Evolutionary conservation across 2,329 filamentous ascomycete genomes (phyloP).

Genomic region (Sphaceloma murrayae): DNA sequence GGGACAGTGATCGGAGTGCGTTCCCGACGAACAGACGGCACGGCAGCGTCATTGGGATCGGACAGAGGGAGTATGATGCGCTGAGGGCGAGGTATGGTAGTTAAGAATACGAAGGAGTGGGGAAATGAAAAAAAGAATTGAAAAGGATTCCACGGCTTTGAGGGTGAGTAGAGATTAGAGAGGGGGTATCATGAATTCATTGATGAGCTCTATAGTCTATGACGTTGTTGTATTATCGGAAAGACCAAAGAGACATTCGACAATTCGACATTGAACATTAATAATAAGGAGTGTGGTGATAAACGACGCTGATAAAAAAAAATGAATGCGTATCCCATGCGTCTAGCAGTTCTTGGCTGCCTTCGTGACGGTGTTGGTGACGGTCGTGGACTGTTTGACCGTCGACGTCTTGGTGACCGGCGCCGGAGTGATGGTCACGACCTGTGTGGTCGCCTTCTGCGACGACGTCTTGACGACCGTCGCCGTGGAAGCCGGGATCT

Average conservation of each 20-base stretch:
- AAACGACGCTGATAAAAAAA: too few species aligned
- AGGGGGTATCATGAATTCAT: too few species aligned
- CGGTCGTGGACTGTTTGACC: slow-evolving; percentile 20
- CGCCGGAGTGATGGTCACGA: slow-evolving; percentile 17
- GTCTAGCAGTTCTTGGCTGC: slow-evolving; percentile 18
- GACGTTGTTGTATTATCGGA: too few species aligned
- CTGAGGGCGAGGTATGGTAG: slow-evolving; percentile 13
- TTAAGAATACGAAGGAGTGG: too few species aligned
- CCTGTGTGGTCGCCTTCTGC: slow-evolving; percentile 16
- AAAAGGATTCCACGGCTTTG: too few species aligned
- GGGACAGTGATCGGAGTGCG: neutral
- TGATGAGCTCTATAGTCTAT: too few species aligned
- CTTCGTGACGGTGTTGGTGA: slow-evolving; percentile 20
- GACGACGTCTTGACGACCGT: slow-evolving; percentile 19
- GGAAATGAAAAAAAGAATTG: too few species aligned
- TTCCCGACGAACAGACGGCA: slow-evolving; percentile 13
- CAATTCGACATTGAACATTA: too few species aligned
- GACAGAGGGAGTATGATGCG: slow-evolving; percentile 15
- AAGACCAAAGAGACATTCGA: too few species aligned
- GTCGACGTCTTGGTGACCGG: slow-evolving; percentile 20
- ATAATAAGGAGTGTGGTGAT: too few species aligned
- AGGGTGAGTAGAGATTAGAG: too few species aligned
- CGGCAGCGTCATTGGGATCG: slow-evolving; percentile 15
- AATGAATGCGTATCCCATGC: too few species aligned
- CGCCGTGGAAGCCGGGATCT: slow-evolving; percentile 20